These are phyloP conservation scores for Telfairia occidentalis DNA, from an alignment of 331 rosid species.

Conservation along the genomic window DNA sequence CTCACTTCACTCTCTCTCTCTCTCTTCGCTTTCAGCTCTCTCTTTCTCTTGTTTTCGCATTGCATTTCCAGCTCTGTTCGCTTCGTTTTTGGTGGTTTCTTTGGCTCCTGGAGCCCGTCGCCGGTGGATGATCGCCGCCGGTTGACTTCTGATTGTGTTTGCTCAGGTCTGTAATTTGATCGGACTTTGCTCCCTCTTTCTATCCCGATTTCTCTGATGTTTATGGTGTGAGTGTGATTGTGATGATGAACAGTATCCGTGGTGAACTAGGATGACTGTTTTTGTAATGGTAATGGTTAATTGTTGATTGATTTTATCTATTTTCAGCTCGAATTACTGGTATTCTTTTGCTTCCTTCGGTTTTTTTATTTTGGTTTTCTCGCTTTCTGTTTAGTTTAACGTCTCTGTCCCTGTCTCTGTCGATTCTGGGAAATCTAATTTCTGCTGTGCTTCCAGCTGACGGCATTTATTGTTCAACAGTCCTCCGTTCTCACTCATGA, in stretches of 20 bases:
- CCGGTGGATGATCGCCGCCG: constrained; percentile 11
- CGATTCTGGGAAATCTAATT: not conserved
- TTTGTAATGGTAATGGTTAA: not conserved
- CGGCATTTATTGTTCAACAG: not conserved
- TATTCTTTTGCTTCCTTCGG: not conserved
- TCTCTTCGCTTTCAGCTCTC: not conserved
- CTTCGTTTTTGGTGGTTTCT: not conserved
- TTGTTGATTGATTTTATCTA: not conserved
- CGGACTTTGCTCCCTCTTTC: not conserved
- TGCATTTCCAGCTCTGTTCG: not conserved
- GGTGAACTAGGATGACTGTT: not conserved
- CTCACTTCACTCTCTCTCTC: not conserved
- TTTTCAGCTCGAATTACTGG: not conserved
- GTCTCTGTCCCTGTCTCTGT: not conserved
- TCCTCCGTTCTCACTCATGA: not conserved
- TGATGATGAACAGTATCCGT: not conserved
- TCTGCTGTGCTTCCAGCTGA: not conserved
- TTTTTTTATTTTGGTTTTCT: not conserved
- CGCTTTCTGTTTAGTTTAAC: not conserved
- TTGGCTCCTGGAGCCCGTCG: too few species aligned
- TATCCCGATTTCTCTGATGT: not conserved
- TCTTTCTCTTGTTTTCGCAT: not conserved
- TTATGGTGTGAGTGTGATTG: not conserved
- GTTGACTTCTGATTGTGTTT: not conserved
- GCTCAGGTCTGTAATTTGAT: not conserved